A percentile compares a stretch with the other conserved stretches of the same genome.
Conservation (phyloP, 164 flowering plant genomes). For the Macadamia integrifolia region DNA sequence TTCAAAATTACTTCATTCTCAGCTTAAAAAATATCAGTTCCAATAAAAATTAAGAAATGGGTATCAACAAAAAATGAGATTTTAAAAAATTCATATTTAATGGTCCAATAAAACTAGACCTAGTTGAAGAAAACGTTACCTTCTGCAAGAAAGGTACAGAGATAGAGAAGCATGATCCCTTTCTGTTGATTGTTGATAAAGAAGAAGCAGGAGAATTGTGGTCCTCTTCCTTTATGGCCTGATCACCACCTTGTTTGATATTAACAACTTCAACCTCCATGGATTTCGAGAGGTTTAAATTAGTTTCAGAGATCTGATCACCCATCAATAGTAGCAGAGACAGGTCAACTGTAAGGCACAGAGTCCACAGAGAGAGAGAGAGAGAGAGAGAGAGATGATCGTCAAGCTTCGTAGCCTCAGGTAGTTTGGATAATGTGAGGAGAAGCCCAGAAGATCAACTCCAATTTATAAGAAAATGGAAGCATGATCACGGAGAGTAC, state of each 20-base stretch:
- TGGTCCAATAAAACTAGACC: too few relatives aligned
- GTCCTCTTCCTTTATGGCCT: not conserved
- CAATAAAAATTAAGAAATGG: not conserved
- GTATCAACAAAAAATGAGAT: not conserved
- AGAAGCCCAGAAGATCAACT: not conserved
- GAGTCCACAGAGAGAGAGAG: not conserved
- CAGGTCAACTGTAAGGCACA: too few relatives aligned
- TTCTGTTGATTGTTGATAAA: not conserved
- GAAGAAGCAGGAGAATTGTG: not conserved
- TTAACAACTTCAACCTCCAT: conserved; percentile 16
- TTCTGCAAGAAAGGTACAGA: conserved; percentile 41
- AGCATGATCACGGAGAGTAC: too few relatives aligned
- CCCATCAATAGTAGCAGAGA: conserved; percentile 10
- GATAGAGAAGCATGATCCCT: not conserved
- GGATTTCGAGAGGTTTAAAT: conserved; percentile 11
- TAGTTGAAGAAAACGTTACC: conserved; percentile 13
- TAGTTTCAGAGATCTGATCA: conserved; percentile 15
- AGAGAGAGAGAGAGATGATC: not conserved
- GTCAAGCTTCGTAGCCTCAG: too few relatives aligned
- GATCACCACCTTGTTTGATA: conserved; percentile 8
- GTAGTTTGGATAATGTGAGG: not conserved
- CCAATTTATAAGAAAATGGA: not conserved
- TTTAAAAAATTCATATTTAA: too few relatives aligned
- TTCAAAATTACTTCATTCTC: not conserved
- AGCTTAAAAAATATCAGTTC: not conserved